Base-by-base conservation (phyloP, 208 protist genomes). In the Leishmania tarentolae region DNA sequence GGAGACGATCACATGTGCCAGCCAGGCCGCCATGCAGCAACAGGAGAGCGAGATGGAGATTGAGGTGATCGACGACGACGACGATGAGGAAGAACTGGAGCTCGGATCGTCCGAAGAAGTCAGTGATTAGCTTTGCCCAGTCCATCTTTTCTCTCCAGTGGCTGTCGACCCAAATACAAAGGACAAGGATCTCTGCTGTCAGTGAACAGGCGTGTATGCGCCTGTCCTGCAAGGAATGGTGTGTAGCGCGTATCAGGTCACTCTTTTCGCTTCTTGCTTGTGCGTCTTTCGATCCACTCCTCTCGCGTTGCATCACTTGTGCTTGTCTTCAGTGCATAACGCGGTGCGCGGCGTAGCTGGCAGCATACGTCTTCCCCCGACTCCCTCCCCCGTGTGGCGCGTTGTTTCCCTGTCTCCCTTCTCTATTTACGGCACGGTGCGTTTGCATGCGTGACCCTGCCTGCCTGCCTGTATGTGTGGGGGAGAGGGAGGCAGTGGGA, bases 1-100 rank as follows among this genome's bases (percentile, higher is more conserved):
- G 79, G 91, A 91, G 8, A 71, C 71, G 47, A 95, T 97, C 76
- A 93, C 90, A 70, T 96, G 92, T 75, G 84, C 88, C 44, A 97
- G 92, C 75, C 94, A 97, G 74, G 86, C 83, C 19, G 90, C 91
- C 0, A 31, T 87, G 50, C 76, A 88, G 76, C 78, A 90, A 52
- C 87, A 88, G 61, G 92, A 95, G 61, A 88, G 85, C 59, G 86
- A 95, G 28, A 69, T 94, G 63, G 88, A 95, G 63, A 97, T 97
- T 84, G 92, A 97, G 76, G 78, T 96, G 3, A 78, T 92, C 59
- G 84, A 90, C 7, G 90, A 92, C 35, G 83, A 88, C 0, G 85
- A 91, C 5, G 85, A 91, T 4, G 82, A 89, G 8, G 68, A 72
- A 17, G 68, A 72, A 42, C 42, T 2, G 19, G 68, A 72, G 7